Evolutionary conservation across 352 stramenopile species (phyloP).

Genomic region (Thalassiosira hispida): DNA sequence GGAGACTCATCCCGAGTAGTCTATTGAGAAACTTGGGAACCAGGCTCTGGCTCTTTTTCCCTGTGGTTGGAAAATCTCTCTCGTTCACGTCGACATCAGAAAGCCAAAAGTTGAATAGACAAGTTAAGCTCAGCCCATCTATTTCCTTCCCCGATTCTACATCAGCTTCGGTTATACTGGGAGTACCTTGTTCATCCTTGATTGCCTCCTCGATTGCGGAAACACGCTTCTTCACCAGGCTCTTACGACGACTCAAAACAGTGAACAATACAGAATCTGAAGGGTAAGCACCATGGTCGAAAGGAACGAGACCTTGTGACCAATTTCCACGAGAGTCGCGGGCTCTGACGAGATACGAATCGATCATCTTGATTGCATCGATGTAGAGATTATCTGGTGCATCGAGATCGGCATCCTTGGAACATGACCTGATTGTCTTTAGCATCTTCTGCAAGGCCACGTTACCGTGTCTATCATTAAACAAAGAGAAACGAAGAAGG

Average conservation of each 20-base stretch:
- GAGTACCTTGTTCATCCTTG: slow-evolving; percentile 34
- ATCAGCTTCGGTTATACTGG: slow-evolving; percentile 38
- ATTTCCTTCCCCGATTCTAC: slow-evolving; percentile 32
- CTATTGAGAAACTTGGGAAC: slow-evolving; percentile 38
- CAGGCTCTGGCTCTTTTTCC: not conserved
- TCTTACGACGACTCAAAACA: not conserved
- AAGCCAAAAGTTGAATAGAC: slow-evolving; percentile 40
- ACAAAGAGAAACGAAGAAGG: not conserved
- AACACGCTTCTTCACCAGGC: slow-evolving; percentile 19
- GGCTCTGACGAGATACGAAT: slow-evolving; percentile 24
- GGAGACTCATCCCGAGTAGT: not conserved
- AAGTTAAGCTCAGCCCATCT: slow-evolving; percentile 40
- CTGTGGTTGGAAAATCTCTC: not conserved
- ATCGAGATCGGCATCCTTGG: slow-evolving; percentile 4
- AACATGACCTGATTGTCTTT: slow-evolving; percentile 6
- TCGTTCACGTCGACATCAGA: slow-evolving; percentile 21
- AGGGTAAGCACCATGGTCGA: not conserved
- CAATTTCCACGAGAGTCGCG: slow-evolving; percentile 5
- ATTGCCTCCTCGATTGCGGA: slow-evolving; percentile 32
- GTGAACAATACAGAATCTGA: slow-evolving; percentile 15
- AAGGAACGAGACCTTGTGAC: slow-evolving; percentile 2
- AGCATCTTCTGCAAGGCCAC: slow-evolving; percentile 44
- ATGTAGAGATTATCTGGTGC: slow-evolving; percentile 19
- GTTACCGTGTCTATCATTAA: not conserved
- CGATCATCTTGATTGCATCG: slow-evolving; percentile 33